Evolutionary conservation across 2,329 filamentous ascomycete species (phyloP).

Genomic region (Colletotrichum theobromicola): DNA sequence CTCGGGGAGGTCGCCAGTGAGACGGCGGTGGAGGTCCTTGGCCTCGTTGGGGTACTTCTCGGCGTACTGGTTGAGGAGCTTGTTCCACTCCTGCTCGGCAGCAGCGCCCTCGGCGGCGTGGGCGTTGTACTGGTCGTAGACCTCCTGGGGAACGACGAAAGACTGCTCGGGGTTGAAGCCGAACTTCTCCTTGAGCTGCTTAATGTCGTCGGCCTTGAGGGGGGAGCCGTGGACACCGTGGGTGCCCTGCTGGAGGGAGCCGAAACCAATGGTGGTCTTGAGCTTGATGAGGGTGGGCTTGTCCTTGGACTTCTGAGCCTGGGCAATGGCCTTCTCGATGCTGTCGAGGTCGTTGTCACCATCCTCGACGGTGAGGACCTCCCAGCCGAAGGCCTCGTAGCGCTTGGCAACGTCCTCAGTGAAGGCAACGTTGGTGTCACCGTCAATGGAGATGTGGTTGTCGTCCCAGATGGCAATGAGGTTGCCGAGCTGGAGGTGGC

Average conservation of each 20-base stretch:
- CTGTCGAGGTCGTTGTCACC: constrained; percentile 86
- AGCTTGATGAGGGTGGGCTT: constrained; percentile 98
- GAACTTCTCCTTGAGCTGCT: constrained; percentile 92
- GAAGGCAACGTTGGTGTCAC: constrained; percentile 94
- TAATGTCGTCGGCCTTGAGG: constrained; percentile 92
- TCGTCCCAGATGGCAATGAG: constrained; percentile 97
- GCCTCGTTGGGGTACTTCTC: constrained; percentile 78
- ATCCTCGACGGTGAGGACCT: constrained; percentile 81
- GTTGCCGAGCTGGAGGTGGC: constrained; percentile 97
- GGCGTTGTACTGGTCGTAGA: constrained; percentile 91
- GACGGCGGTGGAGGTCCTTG: constrained; percentile 81
- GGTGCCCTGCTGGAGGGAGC: constrained; percentile 91
- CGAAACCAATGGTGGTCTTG: constrained; percentile 96
- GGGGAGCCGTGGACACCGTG: constrained; percentile 95
- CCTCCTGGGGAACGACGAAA: constrained; percentile 92
- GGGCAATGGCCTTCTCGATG: constrained; percentile 88
- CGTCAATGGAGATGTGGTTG: constrained; percentile 96
- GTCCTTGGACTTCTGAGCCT: constrained; percentile 86
- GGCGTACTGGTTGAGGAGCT: constrained; percentile 86
- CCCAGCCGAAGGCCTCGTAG: constrained; percentile 98
- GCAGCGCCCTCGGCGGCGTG: constrained; percentile 86
- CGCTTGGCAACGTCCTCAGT: constrained; percentile 95
- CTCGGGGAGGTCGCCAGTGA: constrained; percentile 84
- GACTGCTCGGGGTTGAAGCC: constrained; percentile 94
- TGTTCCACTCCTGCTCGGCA: constrained; percentile 93